phyloP scores from a whole-genome alignment of 305 asterid species.

The Ilex paraguariensis region DNA sequence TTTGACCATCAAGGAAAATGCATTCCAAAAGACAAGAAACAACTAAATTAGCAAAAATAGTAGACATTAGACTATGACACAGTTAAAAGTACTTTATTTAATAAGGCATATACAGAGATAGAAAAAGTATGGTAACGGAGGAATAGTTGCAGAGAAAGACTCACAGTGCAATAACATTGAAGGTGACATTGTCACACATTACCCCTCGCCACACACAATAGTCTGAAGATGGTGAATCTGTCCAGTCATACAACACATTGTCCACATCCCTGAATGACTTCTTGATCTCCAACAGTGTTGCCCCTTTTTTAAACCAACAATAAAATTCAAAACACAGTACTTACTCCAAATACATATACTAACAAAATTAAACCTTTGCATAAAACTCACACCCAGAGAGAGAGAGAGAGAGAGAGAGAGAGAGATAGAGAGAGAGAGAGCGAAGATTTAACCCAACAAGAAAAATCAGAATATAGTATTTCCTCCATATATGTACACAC shows the following conservation, averaged over 20 bases:
- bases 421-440: too few species aligned
- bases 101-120: background rate
- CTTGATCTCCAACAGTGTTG: constrained; percentile 79
- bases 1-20: background rate
- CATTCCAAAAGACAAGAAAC: background rate
- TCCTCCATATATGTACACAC: too few species aligned
- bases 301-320: constrained; percentile 36
- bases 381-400: background rate
- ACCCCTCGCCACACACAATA: constrained; percentile 95
- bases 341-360: too few species aligned
- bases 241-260: constrained; percentile 96
- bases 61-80: background rate
- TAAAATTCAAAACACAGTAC: background rate
- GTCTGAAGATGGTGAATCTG: constrained; percentile 78
- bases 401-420: background rate
- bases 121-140: background rate
- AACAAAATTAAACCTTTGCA: background rate
- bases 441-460: background rate
- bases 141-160: constrained; percentile 16
- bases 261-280: constrained; percentile 88
- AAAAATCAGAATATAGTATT: background rate
- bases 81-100: background rate
- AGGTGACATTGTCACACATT: constrained; percentile 82
- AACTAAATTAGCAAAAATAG: constrained; percentile 2
- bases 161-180: constrained; percentile 80